Base-by-base conservation (phyloP, 345 rosid species). In the Citrus australasica region DNA sequence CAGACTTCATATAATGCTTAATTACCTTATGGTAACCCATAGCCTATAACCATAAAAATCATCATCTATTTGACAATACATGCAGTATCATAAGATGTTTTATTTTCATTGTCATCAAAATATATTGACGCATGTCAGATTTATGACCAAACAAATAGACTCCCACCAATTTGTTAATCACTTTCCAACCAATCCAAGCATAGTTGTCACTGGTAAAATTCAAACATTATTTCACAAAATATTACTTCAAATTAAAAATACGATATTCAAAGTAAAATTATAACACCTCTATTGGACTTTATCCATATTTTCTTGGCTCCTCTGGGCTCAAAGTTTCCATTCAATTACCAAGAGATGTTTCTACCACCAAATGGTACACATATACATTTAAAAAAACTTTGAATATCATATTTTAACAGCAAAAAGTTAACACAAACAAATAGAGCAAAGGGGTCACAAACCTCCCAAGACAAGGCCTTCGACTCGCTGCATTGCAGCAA, bases 391-490 rank as follows among this genome's bases (percentile, higher is more conserved):
- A 61, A 25, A 62, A 11, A 1, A 62, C 17, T 61, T 75, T 25
- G 28, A 37, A 28, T 27, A 75, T 63, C 38, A 14, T 28, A 68
- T 40, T 38, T 61, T 60, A 37, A 75, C 55, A 24, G 37, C 17
- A n/a, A 48, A n/a, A 32, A 17, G 22, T n/a, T 37, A 76, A 51
- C 22, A 76, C 21, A 73, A 4, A 28, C 46, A 63, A 9, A 38
- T 22, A 71, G 68, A 58, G 6, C 33, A 33, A 64, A 68, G 67
- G 5, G 67, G 72, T 71, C 25, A 56, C n/a, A 76, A 76, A 93
- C 99, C 99, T 93, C 99, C 99, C 35, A 77, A 88, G 80, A 94
- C 97, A 83, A 97, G 97, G 81, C 92, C 99, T 87, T 97, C 99
- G 69, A 93, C 89, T 91, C 98, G 92, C 87, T 91, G 98, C 95